Percentiles rank a stretch among this genome's conserved stretches.
These are phyloP conservation scores for Naganishia cerealis DNA, from an alignment of 1,284 basidiomycete species.

Conservation along the genomic window DNA sequence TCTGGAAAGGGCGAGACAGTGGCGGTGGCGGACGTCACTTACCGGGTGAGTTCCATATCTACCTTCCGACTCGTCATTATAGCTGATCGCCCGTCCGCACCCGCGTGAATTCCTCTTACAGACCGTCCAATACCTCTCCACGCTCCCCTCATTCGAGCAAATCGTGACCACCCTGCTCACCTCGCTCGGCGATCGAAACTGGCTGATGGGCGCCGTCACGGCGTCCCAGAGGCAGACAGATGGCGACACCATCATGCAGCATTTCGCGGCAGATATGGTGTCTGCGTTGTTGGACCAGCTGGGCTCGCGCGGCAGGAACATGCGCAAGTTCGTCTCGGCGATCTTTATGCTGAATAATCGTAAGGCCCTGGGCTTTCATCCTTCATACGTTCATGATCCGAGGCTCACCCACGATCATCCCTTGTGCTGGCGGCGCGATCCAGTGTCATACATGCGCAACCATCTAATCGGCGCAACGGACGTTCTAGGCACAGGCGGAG, in stretches of 20 bases:
- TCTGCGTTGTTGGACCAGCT: constrained; percentile 49
- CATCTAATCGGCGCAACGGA: constrained; percentile 41
- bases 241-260: constrained; percentile 50
- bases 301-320: constrained; percentile 41
- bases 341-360: constrained; percentile 53
- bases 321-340: constrained; percentile 45
- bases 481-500: constrained; percentile 50
- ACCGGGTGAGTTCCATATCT: constrained; percentile 35
- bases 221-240: constrained; percentile 39
- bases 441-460: constrained; percentile 54
- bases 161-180: constrained; percentile 46
- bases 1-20: constrained; percentile 34
- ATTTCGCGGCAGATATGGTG: constrained; percentile 52
- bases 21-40: constrained; percentile 45
- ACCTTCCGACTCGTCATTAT: not conserved
- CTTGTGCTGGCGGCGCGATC: not conserved
- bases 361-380: constrained; percentile 36
- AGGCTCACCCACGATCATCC: not conserved
- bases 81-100: not conserved
- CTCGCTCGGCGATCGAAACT: constrained; percentile 51
- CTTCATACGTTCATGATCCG: not conserved
- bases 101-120: not conserved
- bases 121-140: constrained; percentile 51
- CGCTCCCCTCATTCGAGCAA: constrained; percentile 44
- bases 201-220: constrained; percentile 54